These are phyloP conservation scores for Immersiella caudata DNA, from an alignment of 495 filamentous ascomycete species.

Conservation along the genomic window DNA sequence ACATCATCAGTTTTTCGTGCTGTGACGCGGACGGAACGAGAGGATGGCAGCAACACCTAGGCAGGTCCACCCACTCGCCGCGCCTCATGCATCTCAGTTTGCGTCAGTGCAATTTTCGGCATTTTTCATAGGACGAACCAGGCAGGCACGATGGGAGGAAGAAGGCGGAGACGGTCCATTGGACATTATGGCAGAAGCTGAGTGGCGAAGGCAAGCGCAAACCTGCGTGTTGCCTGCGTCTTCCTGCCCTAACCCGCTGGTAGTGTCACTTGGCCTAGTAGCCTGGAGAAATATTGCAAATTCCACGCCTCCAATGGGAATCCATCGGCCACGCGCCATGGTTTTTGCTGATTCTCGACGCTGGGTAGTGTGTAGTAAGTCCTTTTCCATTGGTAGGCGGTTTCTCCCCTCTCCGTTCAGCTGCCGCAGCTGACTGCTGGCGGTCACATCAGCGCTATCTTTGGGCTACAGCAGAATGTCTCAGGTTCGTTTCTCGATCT, in stretches of 20 bases:
- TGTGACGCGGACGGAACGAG: background rate
- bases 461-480: background rate
- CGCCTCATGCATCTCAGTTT: too few species aligned
- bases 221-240: too few species aligned
- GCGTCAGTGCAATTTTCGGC: background rate
- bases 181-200: background rate
- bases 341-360: background rate
- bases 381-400: background rate
- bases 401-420: background rate
- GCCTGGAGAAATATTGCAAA: background rate
- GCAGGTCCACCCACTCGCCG: background rate
- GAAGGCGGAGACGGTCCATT: background rate
- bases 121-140: background rate
- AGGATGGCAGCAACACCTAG: background rate
- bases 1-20: background rate
- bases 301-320: background rate
- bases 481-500: background rate
- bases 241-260: background rate
- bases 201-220: background rate
- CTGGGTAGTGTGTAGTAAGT: background rate
- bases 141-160: background rate
- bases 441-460: background rate
- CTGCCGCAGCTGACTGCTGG: background rate
- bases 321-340: background rate
- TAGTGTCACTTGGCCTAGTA: background rate